Percentiles rank a stretch among this genome's conserved stretches.
These are phyloP conservation scores for Globisporangium ultimum DNA, from an alignment of 352 stramenopile species.

Conservation along the genomic window DNA sequence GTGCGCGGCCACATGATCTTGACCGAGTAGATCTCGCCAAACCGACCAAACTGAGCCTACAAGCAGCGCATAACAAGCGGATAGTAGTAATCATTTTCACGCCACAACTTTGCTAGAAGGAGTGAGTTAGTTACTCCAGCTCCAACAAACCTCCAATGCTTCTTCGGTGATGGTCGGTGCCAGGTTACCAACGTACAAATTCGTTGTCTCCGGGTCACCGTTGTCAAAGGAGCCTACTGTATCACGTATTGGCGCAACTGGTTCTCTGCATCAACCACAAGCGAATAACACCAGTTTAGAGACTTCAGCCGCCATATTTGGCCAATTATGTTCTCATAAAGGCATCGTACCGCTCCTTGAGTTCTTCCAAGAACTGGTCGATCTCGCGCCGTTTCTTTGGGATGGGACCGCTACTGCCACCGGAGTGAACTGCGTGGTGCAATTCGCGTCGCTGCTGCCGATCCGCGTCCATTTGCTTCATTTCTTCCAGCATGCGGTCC, in stretches of 20 bases:
- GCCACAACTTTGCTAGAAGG: not conserved
- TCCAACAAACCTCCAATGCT: slow-evolving; percentile 53
- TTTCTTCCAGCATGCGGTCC: slow-evolving; percentile 70
- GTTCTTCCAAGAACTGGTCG: slow-evolving; percentile 87
- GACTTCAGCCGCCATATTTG: not conserved
- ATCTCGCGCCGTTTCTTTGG: slow-evolving; percentile 73
- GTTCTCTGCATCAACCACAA: slow-evolving; percentile 11
- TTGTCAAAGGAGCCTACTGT: slow-evolving; percentile 79
- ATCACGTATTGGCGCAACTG: slow-evolving; percentile 8
- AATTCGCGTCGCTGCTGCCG: slow-evolving; percentile 19
- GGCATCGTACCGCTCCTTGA: slow-evolving; percentile 59
- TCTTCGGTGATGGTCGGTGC: slow-evolving; percentile 92
- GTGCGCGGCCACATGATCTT: slow-evolving; percentile 99
- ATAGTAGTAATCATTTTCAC: not conserved
- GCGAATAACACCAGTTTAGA: not conserved
- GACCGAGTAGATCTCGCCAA: slow-evolving; percentile 92
- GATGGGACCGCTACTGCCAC: slow-evolving; percentile 2
- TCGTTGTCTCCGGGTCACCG: slow-evolving; percentile 87
- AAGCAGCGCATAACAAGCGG: not conserved
- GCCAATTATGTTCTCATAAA: too few relatives aligned
- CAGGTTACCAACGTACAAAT: slow-evolving; percentile 95
- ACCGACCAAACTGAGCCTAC: slow-evolving; percentile 83
- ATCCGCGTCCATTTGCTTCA: slow-evolving; percentile 51
- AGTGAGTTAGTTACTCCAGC: not conserved
- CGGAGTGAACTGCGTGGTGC: slow-evolving; percentile 12